Base-by-base conservation (phyloP, 176 grass and related monocot species). In the Guadua angustifolia region DNA sequence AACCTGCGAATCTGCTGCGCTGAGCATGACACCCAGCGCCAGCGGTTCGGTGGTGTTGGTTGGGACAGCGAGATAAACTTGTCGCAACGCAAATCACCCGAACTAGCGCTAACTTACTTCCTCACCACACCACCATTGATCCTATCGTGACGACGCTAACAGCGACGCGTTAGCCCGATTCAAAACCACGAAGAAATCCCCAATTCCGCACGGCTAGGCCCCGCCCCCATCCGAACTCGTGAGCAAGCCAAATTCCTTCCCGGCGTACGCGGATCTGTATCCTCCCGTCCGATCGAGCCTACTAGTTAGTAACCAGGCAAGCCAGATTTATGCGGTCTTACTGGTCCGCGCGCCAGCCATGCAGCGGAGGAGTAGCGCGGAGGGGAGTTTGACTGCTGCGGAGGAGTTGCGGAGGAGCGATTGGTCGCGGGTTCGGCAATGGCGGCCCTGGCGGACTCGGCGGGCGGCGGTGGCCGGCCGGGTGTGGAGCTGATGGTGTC, bases 401-500 rank as follows among this genome's bases (percentile, higher is more conserved):
- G 88, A 75, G 55, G 88, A 75, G 55, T 19, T 21, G 52, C 19
- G 26, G 56, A n/a, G 50, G 55, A 38, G 58, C 32, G 79, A 56
- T 42, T 32, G 29, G 62, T 85, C 8, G 46, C 46, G 66, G 74
- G 77, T 42, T 47, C 63, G 36, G 21, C 74, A 71, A 90, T 94
- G 89, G 89, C 92, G 69, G 40, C 70, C 39, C 81, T 87, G 26
- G 61, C 92, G 22, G 92, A 95, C 65, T 86, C 95, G 18, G 83
- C 74, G 66, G 77, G 49, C 2, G 73, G 60, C 22, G 74, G 81
- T 13, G 89, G 83, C 76, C 89, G 89, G 68, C 82, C 84, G 0
- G 79, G 86, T 57, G 92, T 83, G 61, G 95, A 95, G 80, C 93
- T 95, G 85, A 99, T 99, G 91, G 89, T 99, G 33, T 50, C 75